A percentile compares a stretch with the other conserved stretches of the same genome.
These are phyloP conservation scores for Kazachstania viticola DNA, from an alignment of 805 yeast genomes.

Conservation along the genomic window DNA sequence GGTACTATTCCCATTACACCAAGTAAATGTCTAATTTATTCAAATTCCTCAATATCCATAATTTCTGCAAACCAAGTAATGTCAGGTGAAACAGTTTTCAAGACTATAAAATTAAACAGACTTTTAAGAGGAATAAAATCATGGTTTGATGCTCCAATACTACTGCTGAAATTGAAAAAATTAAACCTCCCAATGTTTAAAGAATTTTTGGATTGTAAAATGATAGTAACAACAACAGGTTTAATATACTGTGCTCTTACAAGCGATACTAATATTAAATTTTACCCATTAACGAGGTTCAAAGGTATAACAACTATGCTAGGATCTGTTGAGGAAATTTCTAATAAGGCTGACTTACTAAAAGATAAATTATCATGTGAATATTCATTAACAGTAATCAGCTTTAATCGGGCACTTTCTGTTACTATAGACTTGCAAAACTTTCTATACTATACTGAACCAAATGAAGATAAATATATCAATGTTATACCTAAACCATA, in stretches of 20 bases:
- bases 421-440: conserved; percentile 10
- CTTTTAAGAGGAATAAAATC: conserved; percentile 11
- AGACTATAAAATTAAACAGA: conserved; percentile 2
- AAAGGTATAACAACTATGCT: conserved; percentile 14
- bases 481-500: conserved; percentile 1
- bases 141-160: conserved; percentile 12
- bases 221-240: conserved; percentile 17
- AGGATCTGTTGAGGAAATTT: no score
- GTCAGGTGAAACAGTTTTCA: conserved; percentile 20
- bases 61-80: conserved; percentile 21
- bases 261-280: conserved; percentile 6
- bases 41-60: conserved; percentile 6
- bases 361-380: no score
- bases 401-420: conserved; percentile 13
- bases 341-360: no score
- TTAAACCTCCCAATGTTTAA: conserved; percentile 2
- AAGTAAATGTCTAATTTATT: conserved; percentile 10
- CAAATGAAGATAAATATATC: no score
- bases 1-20: conserved; percentile 13
- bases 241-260: conserved; percentile 13
- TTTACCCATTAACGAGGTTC: conserved; percentile 18
- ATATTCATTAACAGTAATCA: no score
- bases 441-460: no score
- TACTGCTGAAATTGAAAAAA: conserved; percentile 11
- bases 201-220: conserved; percentile 10